Base-by-base conservation (phyloP, 139 green algal species). In the Coccomyxa sp. region DNA sequence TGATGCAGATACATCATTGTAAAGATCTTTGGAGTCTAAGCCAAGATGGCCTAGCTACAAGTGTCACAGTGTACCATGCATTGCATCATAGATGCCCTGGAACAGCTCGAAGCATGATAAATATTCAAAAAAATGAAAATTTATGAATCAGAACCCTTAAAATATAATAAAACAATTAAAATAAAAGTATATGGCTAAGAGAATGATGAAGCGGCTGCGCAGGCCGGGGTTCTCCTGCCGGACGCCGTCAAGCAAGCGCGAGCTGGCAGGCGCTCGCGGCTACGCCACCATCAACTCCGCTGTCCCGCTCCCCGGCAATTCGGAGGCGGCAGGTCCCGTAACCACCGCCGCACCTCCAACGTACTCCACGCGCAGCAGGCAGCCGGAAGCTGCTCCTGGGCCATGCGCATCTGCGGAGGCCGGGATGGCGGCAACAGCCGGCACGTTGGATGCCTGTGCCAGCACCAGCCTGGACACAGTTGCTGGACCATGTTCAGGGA, bases 171-270 rank as follows among this genome's bases (percentile, higher is more conserved):
- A 15, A 27, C 16, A 15, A 27, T 71, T 27, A 17, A 71, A 17
- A 17, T 17, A 71, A 71, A 17, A 17, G 15, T 17, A 71, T 17
- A 15, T 15, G 17, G 63, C 17, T 71, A 27, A 15, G 16, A 71
- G 63, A 17, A 17, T 17, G 16, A 17, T 74, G 23, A 17, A 13
- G 58, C 17, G 16, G 11, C 51, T 80, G n/a, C 79, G 79, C 79
- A 87, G 84, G 68, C 87, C 88, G 12, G 88, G 83, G 10, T 82
- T 85, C 79, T 87, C 84, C 75, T 96, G 92, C 79, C 32, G 67
- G 58, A 93, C 86, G 1, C 91, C 89, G 13, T 89, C 92, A 79
- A 92, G 77, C 59, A 90, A 88, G 82, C 38, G 76, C 10, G 92
- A 95, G 83, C 76, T 87, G 31, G n/a, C 85, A 13, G 92, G 92